Evolutionary conservation across 139 green algal species (phyloP).

Genomic region (Tetradesmus lagerheimii): DNA sequence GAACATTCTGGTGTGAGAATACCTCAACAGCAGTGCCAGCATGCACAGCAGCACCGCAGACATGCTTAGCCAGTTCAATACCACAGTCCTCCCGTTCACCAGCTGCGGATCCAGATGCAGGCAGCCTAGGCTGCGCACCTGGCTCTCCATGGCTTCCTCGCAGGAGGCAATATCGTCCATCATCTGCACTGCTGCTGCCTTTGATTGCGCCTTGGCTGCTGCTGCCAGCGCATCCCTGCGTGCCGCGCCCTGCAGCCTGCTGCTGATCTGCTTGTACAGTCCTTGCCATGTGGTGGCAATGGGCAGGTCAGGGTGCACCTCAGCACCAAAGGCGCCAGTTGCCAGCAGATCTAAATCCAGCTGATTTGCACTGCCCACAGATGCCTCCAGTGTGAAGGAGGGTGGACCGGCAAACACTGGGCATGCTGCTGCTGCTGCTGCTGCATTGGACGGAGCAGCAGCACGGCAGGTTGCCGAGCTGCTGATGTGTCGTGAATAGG

Average conservation of each 20-base stretch:
- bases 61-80: too few relatives aligned
- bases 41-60: too few relatives aligned
- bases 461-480: constrained; percentile 1
- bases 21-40: too few relatives aligned
- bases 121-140: not conserved
- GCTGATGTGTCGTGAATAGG: not conserved
- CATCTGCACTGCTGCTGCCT: constrained; percentile 6
- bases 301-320: constrained; percentile 81
- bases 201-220: not conserved
- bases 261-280: constrained; percentile 25
- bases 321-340: constrained; percentile 66
- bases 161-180: not conserved
- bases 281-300: constrained; percentile 68
- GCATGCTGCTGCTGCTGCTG: constrained; percentile 10
- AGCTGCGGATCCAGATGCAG: too few relatives aligned
- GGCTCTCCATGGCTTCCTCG: not conserved
- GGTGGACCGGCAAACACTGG: not conserved
- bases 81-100: too few relatives aligned
- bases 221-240: constrained; percentile 7
- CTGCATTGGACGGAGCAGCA: not conserved
- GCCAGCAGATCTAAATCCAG: constrained; percentile 66
- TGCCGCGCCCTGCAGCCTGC: not conserved
- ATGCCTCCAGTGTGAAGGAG: constrained; percentile 58
- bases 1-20: too few relatives aligned
- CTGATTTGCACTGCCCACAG: constrained; percentile 49